Base-by-base conservation (phyloP, 768 basidiomycete species). In the Boletus vinaceobasis region DNA sequence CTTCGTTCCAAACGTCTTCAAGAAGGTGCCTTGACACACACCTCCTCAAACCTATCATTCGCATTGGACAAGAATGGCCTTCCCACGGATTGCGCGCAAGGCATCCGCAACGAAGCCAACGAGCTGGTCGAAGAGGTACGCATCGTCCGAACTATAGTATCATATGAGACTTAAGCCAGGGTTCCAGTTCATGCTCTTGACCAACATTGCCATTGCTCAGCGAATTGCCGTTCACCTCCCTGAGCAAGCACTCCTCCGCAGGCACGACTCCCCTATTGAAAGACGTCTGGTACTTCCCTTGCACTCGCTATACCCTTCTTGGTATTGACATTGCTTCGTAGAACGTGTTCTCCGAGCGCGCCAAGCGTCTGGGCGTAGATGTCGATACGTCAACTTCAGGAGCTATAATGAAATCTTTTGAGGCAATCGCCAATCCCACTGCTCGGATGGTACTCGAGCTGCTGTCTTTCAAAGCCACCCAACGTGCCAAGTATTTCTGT, bases 401-500 rank as follows among this genome's bases (percentile, higher is more conserved):
- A 14, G 77, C 88, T 32, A 73, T 98, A 23, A 95, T 95, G 87
- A 81, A 76, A 50, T 93, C 92, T 6, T 86, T 98, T 64, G 75
- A 88, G n/a, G 73, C 77, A 8, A 79, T 98, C 56, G 66, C 79
- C 38, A 84, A 95, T 58, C 83, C 86, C 8, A 84, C 85, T 49
- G 87, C 87, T 53, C 86, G 85, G 53, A 75, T 82, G 47, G 79
- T 94, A n/a, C 76, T 99, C 10, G 86, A 94, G 70, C 68, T 97
- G 33, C 77, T 98, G 39, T 85, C 86, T 15, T 85, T 83, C 70
- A 97, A 97, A 73, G 88, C 93, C n/a, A 98, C 94, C 57, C 89
- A 93, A 56, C 83, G 87, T 48, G 93, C 97, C 61, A 95, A 94
- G 72, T 99, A 99, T 74, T 98, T 98, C 85, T 99, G 97, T 68